Conservation (phyloP, 768 basidiomycete species). For the Lactifluus pinguis region DNA sequence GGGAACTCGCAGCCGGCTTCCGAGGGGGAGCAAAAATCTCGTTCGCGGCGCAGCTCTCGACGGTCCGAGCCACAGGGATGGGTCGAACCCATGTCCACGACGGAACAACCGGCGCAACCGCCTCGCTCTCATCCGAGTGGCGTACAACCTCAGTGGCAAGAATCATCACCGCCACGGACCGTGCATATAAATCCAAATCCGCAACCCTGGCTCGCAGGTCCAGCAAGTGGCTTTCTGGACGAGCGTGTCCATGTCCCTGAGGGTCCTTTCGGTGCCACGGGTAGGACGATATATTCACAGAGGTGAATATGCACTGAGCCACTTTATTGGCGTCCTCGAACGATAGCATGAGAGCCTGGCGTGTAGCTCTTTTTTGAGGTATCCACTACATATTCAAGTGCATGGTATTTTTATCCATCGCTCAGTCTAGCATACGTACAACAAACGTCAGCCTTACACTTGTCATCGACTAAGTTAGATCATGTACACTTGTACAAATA, state of each 20-base stretch:
- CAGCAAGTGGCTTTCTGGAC: conserved; percentile 17
- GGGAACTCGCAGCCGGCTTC: neutral
- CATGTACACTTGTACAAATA: neutral
- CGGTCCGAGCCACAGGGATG: conserved; percentile 14
- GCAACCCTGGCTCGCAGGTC: conserved; percentile 19
- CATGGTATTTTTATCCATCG: neutral
- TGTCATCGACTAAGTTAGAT: neutral
- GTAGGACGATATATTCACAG: conserved; percentile 20
- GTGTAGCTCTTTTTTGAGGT: neutral
- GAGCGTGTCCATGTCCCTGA: conserved; percentile 15
- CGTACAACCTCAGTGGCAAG: conserved; percentile 7
- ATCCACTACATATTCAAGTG: neutral
- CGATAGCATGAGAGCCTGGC: neutral
- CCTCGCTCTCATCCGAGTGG: neutral
- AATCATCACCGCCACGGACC: neutral
- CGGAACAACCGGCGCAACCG: neutral
- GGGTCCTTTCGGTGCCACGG: conserved; percentile 16
- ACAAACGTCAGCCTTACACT: neutral
- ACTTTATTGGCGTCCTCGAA: neutral
- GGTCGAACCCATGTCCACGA: neutral
- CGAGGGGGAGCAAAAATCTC: conserved; percentile 2
- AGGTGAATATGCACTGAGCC: conserved; percentile 7
- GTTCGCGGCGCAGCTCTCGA: conserved; percentile 13
- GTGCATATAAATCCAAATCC: conserved; percentile 1
- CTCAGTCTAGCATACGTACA: neutral